Base-by-base conservation (phyloP, 495 filamentous ascomycete species). In the Xylaria flabelliformis region DNA sequence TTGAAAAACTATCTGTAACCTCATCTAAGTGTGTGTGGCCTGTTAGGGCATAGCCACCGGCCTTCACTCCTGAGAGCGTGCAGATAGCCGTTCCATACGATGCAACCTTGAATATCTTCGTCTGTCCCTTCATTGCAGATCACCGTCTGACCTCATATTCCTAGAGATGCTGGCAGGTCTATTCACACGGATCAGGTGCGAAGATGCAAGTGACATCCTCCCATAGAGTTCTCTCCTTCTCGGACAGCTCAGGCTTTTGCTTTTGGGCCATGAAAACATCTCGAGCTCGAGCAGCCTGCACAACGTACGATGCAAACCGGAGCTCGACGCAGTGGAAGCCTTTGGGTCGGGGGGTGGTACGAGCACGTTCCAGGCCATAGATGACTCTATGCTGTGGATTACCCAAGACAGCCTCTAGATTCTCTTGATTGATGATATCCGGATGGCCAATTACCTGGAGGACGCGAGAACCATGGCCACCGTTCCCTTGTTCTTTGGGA, bases 131-230 rank as follows among this genome's bases (percentile, higher is more conserved):
- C 26, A 13, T 56, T 2, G 21, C 9, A 26, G 51, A 13, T 24
- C 51, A 15, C 51, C 4, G 10, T 24, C 4, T 29, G 26, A 15
- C 53, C 2, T 32, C 24, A 32, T 7, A 32, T 3, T 56, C 3
- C 29, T 56, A 6, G 5, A 17, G 53, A 32, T 56, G 12, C 13
- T 2, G 12, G 26, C 24, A 56, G 15, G 26, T 46, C 32, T 55
- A 71, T 29, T 58, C 58, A 7, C 69, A 71, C 15, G 69, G 69
- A 29, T 71, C 69, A 17, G n/a, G 34, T n/a, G 13, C 61, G 15
- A 34, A 71, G 26, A 46, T n/a, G 42, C 46, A 56, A 8, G 19
- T 21, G 24, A 71, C 51, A 8, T 2, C 10, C 50, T 44, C 62
- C 69, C 69, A 71, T 4, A 71, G 42, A 46, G 50, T 21, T 29